phyloP scores from a whole-genome alignment of 139 green algal species.

The Coelastrella sp. region DNA sequence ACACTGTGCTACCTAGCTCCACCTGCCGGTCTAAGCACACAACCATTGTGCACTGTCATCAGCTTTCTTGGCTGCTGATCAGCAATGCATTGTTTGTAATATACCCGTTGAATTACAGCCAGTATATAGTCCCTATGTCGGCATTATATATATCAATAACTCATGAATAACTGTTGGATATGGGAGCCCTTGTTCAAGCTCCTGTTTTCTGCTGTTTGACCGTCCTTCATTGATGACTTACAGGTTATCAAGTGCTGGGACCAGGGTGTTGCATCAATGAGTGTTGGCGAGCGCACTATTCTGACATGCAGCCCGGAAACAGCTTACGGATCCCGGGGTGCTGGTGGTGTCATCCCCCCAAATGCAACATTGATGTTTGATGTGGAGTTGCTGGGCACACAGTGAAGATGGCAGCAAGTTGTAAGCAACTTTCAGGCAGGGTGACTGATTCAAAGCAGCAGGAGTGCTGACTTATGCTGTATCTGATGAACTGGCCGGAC shows the following conservation, averaged over 20 bases:
- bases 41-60: not conserved
- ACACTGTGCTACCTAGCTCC: too few species aligned
- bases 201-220: not conserved
- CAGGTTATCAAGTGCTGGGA: constrained; percentile 79
- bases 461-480: too few species aligned
- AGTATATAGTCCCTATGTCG: too few species aligned
- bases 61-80: not conserved
- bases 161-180: not conserved
- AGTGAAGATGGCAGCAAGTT: too few species aligned
- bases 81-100: not conserved
- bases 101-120: too few species aligned
- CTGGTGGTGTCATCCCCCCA: constrained; percentile 64
- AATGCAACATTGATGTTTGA: constrained; percentile 80
- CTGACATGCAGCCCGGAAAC: constrained; percentile 55
- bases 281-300: constrained; percentile 67
- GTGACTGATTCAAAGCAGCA: not conserved
- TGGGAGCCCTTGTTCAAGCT: not conserved
- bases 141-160: not conserved
- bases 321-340: constrained; percentile 34
- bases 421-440: not conserved
- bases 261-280: constrained; percentile 69
- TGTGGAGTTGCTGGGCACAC: constrained; percentile 78
- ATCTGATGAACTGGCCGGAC: too few species aligned
- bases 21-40: too few species aligned
- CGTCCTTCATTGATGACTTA: too few species aligned